Evolutionary conservation across 306 rosid species (phyloP).

Genomic region (Trifolium fragiferum): DNA sequence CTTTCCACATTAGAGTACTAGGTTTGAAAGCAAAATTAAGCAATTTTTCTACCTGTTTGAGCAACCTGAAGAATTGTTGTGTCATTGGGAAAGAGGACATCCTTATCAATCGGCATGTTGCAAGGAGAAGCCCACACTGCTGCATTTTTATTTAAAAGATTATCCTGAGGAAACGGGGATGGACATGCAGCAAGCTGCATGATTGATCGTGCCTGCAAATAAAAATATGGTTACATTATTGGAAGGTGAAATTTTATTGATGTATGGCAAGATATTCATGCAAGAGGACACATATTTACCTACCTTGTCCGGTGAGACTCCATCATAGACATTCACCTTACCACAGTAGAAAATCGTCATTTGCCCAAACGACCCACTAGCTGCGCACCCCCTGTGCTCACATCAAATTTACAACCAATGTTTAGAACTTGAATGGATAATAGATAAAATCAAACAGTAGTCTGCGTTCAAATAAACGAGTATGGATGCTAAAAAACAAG

Average conservation of each 20-base stretch:
- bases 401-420: conserved; percentile 48
- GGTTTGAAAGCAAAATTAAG: conserved; percentile 14
- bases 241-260: conserved; percentile 43
- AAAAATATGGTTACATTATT: conserved; percentile 53
- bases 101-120: conserved; percentile 58
- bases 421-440: conserved; percentile 28
- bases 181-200: conserved; percentile 93
- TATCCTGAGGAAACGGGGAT: conserved; percentile 54
- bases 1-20: conserved; percentile 11
- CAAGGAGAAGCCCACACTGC: conserved; percentile 60
- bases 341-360: conserved; percentile 97
- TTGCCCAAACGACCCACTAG: conserved; percentile 64
- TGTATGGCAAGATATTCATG: conserved; percentile 51
- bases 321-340: conserved; percentile 95
- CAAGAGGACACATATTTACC: conserved; percentile 55
- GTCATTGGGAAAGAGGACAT: conserved; percentile 52
- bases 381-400: conserved; percentile 66
- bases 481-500: conserved; percentile 6
- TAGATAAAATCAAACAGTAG: conserved; percentile 9
- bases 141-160: conserved; percentile 53
- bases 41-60: conserved; percentile 62
- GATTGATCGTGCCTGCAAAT: conserved; percentile 88
- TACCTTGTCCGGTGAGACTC: conserved; percentile 90
- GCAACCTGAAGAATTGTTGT: conserved; percentile 56
- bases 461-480: conserved; percentile 14